Evolutionary conservation across 2,329 filamentous ascomycete species (phyloP), one percentile per base, ranked within the genome.

Genomic region (Capronia coronata): DNA sequence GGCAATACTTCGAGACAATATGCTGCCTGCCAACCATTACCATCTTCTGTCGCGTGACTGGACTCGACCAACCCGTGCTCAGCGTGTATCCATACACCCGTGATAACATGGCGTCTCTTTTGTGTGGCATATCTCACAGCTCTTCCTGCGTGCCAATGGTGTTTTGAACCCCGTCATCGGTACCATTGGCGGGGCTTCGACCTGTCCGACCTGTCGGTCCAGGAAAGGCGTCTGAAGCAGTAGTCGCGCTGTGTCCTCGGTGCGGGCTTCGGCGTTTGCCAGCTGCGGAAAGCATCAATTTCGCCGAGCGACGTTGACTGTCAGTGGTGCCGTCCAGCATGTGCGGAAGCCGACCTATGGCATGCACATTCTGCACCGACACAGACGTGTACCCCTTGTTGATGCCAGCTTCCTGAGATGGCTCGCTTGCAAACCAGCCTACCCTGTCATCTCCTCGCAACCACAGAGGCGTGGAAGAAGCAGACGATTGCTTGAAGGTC

Each of bases 311-410:
- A 37, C 46, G 46, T 35, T 57, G 52, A 35, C 34, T 32, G 23
- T 61, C 58, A 19, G 42, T 49, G 10, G 57, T 35, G 8, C 57
- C 58, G 30, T 58, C 58, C 19, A 59, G 41, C 48, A 52, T 55
- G 43, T 55, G 55, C 18, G 58, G 58, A 13, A 60, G 52, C n/a
- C 53, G 52, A 30, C 51, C 58, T 47, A 56, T 47, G 22, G 57
- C 58, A 48, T 60, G 55, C 14, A 59, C 48, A 39, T 59, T 60
- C 37, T 60, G 58, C 14, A 60, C 46, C 30, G 52, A 52, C 34
- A 58, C 55, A 14, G 52, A 59, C 13, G 55, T 58, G 27, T 55
- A 55, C 38, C 57, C 55, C 49, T 61, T 61, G 49, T 49, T 55
- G 54, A 40, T 54, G 23, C 40, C 18, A 7, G 48, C 44, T 35